Evolutionary conservation across 1,284 basidiomycete species (phyloP), one percentile per base, ranked within the genome.

Genomic region (Ustilago bromivora): DNA sequence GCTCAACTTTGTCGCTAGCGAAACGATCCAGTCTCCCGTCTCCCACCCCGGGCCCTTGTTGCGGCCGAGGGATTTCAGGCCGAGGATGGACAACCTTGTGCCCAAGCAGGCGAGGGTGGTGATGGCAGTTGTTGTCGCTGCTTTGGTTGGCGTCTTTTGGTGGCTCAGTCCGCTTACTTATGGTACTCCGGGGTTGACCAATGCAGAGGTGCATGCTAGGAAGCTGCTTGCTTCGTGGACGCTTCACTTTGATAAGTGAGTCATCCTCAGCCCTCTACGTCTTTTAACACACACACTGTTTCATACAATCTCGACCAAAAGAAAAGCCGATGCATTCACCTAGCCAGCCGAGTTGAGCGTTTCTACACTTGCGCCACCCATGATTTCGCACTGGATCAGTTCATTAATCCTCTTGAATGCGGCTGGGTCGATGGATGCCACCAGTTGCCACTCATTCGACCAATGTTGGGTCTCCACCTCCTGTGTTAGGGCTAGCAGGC

Each of bases 401-500:
- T 98, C 95, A 82, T 93, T 94, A 83, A 99, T 91, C 19, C 92
- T 89, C 54, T 93, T 91, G 89, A 98, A 95, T 79, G 94, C 92
- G 47, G 93, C 91, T 5, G 97, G 97, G 84, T 97, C 95, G 80
- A 99, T 98, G 57, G 95, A 89, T 85, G 96, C 90, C 56, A 74
- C 61, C n/a, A 70, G 40, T 88, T 96, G 93, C 95, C 95, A 98
- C 75, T 94, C 91, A 15, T 92, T 91, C 57, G 89, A 85, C 62
- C 89, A 90, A 77, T 95, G 93, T 74, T 95, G 93, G 71, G 90
- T 90, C 87, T 99, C 97, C 28, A 98, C 90, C 77, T 91, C 92
- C 78, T 95, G 93, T 4, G 92, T 92, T 38, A 91, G 88, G 71
- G 91, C 90, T 6, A 92, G 72, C 4, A 99, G 87, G 87, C 91